Base-by-base conservation (phyloP, 768 basidiomycete species). In the Butyriboletus loyo region DNA sequence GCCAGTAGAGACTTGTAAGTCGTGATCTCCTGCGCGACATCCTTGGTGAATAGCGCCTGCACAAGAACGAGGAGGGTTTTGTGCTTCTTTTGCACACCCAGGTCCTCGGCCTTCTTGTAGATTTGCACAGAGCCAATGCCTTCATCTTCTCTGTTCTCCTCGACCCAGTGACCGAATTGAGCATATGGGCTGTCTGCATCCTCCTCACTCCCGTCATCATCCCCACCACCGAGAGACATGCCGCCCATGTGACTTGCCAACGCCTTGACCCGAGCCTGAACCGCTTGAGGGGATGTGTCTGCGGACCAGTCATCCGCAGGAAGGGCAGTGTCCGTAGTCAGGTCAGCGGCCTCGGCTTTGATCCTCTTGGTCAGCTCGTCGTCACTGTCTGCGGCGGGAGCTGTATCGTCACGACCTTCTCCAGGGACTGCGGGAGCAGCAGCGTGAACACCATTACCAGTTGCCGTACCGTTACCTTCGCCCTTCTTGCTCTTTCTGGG, bases 1-100 rank as follows among this genome's bases (percentile, higher is more conserved):
- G 76, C 78, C 49, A 98, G 79, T 6, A 98, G 66, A 7, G 87
- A 69, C 2, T 80, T 78, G 62, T 89, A 91, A 30, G 75, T 76
- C 6, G 73, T 69, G 39, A 92, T 78, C 70, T 93, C 86, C 5
- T 69, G 65, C 11, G 89, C 66, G 24, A 89, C 80, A 32, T 91
- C 75, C 37, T 81, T 80, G 8, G 86, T 86, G 72, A 98, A 98
- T 50, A 98, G 75, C 7, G 84, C 80, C 68, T 95, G 89, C 19
- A 85, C 87, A 49, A 99, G 74, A 39, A 93, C 85, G 54, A 87
- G 79, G 30, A 96, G 75, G 0, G 88, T 80, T 78, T 88, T 95
- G 78, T 98, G 92, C 72, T 97, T 98, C 77, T 90, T 94, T 66
- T 90, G 92, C 56, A 98, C 87, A 38, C 90, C 92, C 22, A 94